phyloP scores from a whole-genome alignment of 2,329 filamentous ascomycete species.

The Pyrenophora seminiperda region DNA sequence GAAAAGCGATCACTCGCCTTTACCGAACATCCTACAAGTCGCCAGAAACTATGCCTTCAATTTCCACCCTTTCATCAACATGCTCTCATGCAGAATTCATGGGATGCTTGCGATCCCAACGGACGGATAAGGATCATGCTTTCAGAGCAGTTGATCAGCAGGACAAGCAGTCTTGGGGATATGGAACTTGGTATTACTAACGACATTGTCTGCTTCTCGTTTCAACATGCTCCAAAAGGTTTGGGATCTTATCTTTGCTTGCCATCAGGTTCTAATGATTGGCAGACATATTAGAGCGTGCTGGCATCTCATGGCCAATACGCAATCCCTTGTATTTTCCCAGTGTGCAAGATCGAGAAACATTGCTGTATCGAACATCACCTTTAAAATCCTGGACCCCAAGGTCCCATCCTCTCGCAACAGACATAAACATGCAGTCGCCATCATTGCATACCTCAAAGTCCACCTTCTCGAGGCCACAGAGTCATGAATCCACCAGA shows the following conservation, averaged over 20 bases:
- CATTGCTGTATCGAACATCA: constrained; percentile 1
- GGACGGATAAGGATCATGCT: constrained; percentile 79
- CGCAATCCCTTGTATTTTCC: constrained; percentile 39
- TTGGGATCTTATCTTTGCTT: constrained; percentile 32
- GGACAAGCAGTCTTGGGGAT: constrained; percentile 23
- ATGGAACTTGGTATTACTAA: constrained; percentile 66
- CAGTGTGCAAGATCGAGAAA: constrained; percentile 9
- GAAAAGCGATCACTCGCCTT: constrained; percentile 30
- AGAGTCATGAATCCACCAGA: constrained; percentile 22
- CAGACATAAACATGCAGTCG: constrained; percentile 16
- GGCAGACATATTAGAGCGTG: constrained; percentile 72
- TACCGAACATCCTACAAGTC: constrained; percentile 58
- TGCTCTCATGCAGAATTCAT: constrained; percentile 70
- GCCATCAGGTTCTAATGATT: constrained; percentile 18
- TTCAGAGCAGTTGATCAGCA: constrained; percentile 67
- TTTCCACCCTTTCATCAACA: constrained; percentile 76
- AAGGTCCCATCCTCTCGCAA: not conserved
- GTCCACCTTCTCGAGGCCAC: constrained; percentile 13
- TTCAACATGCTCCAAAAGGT: constrained; percentile 83
- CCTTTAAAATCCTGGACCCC: constrained; percentile 4
- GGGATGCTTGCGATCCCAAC: constrained; percentile 71
- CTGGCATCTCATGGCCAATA: constrained; percentile 79
- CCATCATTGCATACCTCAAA: constrained; percentile 15
- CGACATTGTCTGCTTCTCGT: constrained; percentile 78
- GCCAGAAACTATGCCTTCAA: constrained; percentile 59